Evolutionary conservation across 1,284 basidiomycete species (phyloP).

Genomic region (Leccinum pallidistipes): DNA sequence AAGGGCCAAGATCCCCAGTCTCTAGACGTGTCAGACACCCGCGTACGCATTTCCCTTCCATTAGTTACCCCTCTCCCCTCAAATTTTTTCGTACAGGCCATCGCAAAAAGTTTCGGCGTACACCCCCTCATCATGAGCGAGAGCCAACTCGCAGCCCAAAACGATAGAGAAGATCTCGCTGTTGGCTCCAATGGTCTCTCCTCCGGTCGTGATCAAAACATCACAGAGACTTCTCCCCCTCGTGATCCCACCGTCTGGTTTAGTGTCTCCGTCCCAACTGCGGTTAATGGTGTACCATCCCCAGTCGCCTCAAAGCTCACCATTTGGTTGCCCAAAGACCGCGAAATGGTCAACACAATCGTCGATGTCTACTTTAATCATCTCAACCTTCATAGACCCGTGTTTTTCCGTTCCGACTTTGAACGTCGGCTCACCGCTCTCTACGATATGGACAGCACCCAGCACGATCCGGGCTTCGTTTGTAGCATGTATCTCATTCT

Average conservation of each 20-base stretch:
- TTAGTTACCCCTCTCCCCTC: constrained; percentile 10
- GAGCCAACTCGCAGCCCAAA: constrained; percentile 48
- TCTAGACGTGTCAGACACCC: constrained; percentile 72
- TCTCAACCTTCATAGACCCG: constrained; percentile 76
- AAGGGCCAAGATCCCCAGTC: constrained; percentile 74
- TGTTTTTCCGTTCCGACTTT: constrained; percentile 66
- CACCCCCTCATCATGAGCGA: constrained; percentile 65
- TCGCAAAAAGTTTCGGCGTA: constrained; percentile 79
- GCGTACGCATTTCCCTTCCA: constrained; percentile 38
- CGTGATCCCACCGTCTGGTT: constrained; percentile 63
- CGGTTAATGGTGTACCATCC: constrained; percentile 41
- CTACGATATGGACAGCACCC: constrained; percentile 53
- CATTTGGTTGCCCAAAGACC: constrained; percentile 75
- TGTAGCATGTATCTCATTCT: constrained; percentile 75
- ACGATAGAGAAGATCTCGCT: constrained; percentile 70
- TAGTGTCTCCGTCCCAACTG: constrained; percentile 47
- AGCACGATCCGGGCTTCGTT: constrained; percentile 72
- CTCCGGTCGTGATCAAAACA: constrained; percentile 64
- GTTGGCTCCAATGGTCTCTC: constrained; percentile 68
- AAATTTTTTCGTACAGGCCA: constrained; percentile 41
- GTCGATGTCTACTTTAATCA: constrained; percentile 69
- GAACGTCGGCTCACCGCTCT: constrained; percentile 58
- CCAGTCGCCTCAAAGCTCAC: constrained; percentile 40
- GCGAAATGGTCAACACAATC: constrained; percentile 58
- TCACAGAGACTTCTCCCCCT: constrained; percentile 55